A percentile compares a stretch with the other conserved stretches of the same genome.
phyloP scores from a whole-genome alignment of 805 yeast genomes.

The Danielia reshetovae region DNA sequence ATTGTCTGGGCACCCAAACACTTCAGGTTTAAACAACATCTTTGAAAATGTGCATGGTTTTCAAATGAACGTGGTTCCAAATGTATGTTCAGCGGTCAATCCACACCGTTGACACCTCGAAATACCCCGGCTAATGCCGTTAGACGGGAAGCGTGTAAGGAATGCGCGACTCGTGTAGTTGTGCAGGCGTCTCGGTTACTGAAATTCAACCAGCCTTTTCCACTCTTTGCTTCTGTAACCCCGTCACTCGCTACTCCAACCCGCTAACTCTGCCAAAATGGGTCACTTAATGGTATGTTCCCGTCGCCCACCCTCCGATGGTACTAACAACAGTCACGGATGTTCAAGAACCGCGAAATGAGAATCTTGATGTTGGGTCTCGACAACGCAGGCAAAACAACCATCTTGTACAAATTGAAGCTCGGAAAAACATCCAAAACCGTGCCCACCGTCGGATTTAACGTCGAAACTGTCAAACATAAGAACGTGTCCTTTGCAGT shows the following conservation, averaged over 20 bases:
- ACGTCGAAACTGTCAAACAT: slow-evolving; percentile 81
- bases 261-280: slow-evolving; percentile 9
- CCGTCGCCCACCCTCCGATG: too few species aligned
- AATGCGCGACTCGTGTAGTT: background rate
- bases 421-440: slow-evolving; percentile 71
- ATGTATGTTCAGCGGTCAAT: too few species aligned
- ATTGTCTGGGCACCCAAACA: too few species aligned
- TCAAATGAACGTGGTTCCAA: too few species aligned
- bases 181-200: background rate
- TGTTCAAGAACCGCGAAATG: slow-evolving; percentile 84
- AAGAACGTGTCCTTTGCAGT: slow-evolving; percentile 80
- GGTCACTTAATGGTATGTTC: slow-evolving; percentile 20
- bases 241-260: too few species aligned
- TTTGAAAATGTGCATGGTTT: too few species aligned
- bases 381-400: slow-evolving; percentile 91
- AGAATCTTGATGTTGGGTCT: slow-evolving; percentile 91
- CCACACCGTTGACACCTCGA: too few species aligned
- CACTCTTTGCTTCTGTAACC: too few species aligned
- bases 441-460: slow-evolving; percentile 92
- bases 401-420: slow-evolving; percentile 79
- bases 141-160: too few species aligned
- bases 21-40: too few species aligned
- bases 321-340: slow-evolving; percentile 29
- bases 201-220: too few species aligned
- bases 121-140: too few species aligned